phyloP scores from a whole-genome alignment of 192 early-diverging fungal genomes.

The Funneliformis mosseae region DNA sequence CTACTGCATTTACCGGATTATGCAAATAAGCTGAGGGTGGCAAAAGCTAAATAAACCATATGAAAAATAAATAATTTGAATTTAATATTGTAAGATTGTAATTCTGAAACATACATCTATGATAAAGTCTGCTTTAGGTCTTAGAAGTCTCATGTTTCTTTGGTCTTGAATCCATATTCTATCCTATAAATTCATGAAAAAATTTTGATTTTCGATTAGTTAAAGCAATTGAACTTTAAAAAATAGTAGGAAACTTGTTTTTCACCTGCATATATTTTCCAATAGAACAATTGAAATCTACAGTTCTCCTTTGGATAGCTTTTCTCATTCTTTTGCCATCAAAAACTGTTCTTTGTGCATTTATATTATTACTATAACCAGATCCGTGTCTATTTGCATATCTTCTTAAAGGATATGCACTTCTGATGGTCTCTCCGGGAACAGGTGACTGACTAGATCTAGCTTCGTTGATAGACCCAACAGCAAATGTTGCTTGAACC shows the following conservation, averaged over 20 bases:
- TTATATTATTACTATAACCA: constrained; percentile 15
- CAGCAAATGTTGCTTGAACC: neutral
- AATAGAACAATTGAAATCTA: constrained; percentile 89
- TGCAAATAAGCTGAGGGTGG: constrained; percentile 69
- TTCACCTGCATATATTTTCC: constrained; percentile 75
- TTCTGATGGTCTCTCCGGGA: neutral
- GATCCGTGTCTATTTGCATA: constrained; percentile 1
- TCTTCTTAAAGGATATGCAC: neutral
- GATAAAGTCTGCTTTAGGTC: constrained; percentile 76
- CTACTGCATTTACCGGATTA: constrained; percentile 73
- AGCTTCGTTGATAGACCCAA: neutral
- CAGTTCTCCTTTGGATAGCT: constrained; percentile 89
- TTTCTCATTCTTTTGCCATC: constrained; percentile 83
- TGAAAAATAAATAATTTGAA: neutral
- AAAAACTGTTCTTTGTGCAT: constrained; percentile 41
- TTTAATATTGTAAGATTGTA: constrained; percentile 9
- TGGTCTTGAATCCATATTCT: constrained; percentile 55
- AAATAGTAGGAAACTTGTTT: constrained; percentile 35
- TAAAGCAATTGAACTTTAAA: constrained; percentile 9
- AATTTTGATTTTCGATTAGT: neutral
- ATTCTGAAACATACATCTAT: constrained; percentile 59
- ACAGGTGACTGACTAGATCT: neutral
- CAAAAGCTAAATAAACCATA: constrained; percentile 49
- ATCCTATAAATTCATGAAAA: constrained; percentile 42
- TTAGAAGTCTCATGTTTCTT: constrained; percentile 57